These are phyloP conservation scores for Curvularia sp. DNA, from an alignment of 2,329 filamentous ascomycete species.

Conservation along the genomic window DNA sequence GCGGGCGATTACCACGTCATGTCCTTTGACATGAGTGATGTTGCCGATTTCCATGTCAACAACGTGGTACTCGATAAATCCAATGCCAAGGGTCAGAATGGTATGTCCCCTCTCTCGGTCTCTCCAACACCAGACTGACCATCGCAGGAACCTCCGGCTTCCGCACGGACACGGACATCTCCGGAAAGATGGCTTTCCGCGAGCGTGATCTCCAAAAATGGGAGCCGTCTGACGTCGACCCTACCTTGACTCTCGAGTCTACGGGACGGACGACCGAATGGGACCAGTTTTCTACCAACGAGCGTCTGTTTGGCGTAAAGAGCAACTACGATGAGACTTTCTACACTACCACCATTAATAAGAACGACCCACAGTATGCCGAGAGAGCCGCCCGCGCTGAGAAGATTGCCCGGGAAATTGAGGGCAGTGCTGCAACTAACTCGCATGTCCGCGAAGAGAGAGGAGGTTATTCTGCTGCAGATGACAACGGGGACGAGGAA, in stretches of 20 bases:
- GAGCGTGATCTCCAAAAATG: slow-evolving; percentile 83
- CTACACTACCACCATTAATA: slow-evolving; percentile 92
- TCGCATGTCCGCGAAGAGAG: slow-evolving; percentile 90
- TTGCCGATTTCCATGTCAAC: slow-evolving; percentile 62
- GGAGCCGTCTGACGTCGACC: slow-evolving; percentile 70
- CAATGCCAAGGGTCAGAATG: slow-evolving; percentile 62
- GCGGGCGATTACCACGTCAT: slow-evolving; percentile 60
- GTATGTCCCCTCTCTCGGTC: slow-evolving; percentile 50
- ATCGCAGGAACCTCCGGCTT: slow-evolving; percentile 64
- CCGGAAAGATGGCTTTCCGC: slow-evolving; percentile 70
- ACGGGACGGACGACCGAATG: slow-evolving; percentile 60
- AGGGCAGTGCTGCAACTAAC: slow-evolving; percentile 74
- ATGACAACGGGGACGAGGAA: slow-evolving; percentile 81
- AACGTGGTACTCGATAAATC: slow-evolving; percentile 62
- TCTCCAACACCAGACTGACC: slow-evolving; percentile 60
- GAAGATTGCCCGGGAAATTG: slow-evolving; percentile 87
- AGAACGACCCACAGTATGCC: slow-evolving; percentile 79
- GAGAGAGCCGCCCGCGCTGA: slow-evolving; percentile 78
- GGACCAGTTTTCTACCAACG: slow-evolving; percentile 95
- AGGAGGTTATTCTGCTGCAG: slow-evolving; percentile 68
- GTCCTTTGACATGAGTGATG: slow-evolving; percentile 68
- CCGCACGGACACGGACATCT: slow-evolving; percentile 88
- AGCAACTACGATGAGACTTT: slow-evolving; percentile 93
- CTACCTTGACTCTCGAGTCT: slow-evolving; percentile 75
- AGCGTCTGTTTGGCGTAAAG: slow-evolving; percentile 83